Evolutionary conservation across 2,329 filamentous ascomycete genomes (phyloP), one percentile per base, ranked within the genome.

Genomic region (Verticillium klebahnii): DNA sequence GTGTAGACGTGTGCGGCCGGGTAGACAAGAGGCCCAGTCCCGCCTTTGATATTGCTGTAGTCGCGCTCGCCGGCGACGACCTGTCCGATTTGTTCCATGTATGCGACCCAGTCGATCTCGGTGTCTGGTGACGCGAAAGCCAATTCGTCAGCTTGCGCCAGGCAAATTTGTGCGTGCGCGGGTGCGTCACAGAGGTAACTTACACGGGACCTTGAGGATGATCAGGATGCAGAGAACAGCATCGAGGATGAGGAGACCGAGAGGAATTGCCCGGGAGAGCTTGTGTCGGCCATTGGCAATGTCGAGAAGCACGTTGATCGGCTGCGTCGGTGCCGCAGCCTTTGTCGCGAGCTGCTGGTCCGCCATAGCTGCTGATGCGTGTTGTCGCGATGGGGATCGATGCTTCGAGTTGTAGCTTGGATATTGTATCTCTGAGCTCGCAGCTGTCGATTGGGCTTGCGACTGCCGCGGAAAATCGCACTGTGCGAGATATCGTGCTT

Each of bases 81-180:
- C 68, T 93, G 88, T 50, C 84, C 78, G 55, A 98, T 83, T 71
- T 99, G 95, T 73, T 97, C 85, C 93, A 99, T 98, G 76, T 99
- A 99, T 0, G 95, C 92, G 63, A 84, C 85, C 94, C 94, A 99
- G 77, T 99, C 95, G 71, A 99, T 99, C 76, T 99, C 95, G 54
- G 95, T 99, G 74, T 99, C 95, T 83, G 67, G 54, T 57, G 55
- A 29, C 29, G 14, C 14, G 34, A 36, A 36, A 11, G 14, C 5
- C 50, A 19, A 45, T 19, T 52, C 60, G 55, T 64, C 60, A 54
- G 15, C 15, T 37, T 17, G 45, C 23, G 19, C 11, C 25, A 34
- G 15, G 25, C 12, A 14, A 7, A 25, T 11, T 29, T 25, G n/a
- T 39, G 29, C 5, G 29, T 29, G 15, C n/a, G 34, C 56, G 19